Evolutionary conservation across 1,284 basidiomycete species (phyloP), one percentile per base, ranked within the genome.

Genomic region (Trichosporon coremiiforme): DNA sequence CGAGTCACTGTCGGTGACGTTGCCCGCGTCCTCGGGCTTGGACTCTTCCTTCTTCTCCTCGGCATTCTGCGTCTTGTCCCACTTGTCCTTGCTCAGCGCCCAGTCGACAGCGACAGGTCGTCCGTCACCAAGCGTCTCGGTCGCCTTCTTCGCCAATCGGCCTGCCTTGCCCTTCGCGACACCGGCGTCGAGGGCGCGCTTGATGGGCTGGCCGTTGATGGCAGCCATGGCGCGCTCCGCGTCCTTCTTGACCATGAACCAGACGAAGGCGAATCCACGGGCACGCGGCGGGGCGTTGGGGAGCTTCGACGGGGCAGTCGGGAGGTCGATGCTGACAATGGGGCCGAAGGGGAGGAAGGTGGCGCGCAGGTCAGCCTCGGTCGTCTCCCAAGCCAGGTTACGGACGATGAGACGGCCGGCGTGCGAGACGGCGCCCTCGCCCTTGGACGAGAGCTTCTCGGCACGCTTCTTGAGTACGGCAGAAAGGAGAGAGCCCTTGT

Each of bases 221-320:
- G 86, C 89, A 74, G 90, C 90, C 73, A 98, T 87, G 0, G 95
- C 96, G 65, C 86, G 86, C 79, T 94, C 91, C 2, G 95, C 95
- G 78, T 95, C 93, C 72, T 91, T 90, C 77, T 89, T 89, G 73
- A 89, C 90, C 72, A 95, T 84, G 87, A 94, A 95, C 94, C 95
- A 98, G 13, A 98, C 90, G 77, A 99, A 98, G 0, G 94, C 96
- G 77, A 97, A 99, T 0, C 96, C 95, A 75, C 92, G 90, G 25
- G 87, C 87, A 25, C 89, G 86, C 1, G 83, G 81, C 0, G 79
- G 81, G 62, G 83, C 80, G 20, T 76, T 69, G 7, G 86, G 86
- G 29, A 87, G 78, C 41, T 84, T 85, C 67, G 79, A 80, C 1
- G 83, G 82, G 1, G 83, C 81, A 20, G 84, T 82, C 0, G 94